These are phyloP conservation scores for Hanseniaspora guilliermondii DNA, from an alignment of 805 yeast species.

Conservation along the genomic window DNA sequence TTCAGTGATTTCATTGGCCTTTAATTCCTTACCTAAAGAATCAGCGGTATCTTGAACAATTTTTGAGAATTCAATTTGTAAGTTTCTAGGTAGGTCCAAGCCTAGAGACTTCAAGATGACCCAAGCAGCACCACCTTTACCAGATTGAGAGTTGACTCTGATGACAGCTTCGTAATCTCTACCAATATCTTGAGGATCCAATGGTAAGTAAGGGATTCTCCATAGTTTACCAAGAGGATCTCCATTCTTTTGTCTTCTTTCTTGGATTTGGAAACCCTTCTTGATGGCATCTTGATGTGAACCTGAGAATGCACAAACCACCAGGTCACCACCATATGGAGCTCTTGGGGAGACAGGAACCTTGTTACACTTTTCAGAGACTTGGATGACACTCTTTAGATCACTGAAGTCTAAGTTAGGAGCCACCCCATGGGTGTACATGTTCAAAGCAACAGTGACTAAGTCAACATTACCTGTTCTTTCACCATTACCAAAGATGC, in stretches of 20 bases:
- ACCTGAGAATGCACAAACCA: slow-evolving; percentile 68
- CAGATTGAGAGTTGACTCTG: slow-evolving; percentile 76
- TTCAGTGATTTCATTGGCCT: slow-evolving; percentile 48
- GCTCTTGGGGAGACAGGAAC: slow-evolving; percentile 64
- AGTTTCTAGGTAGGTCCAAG: slow-evolving; percentile 57
- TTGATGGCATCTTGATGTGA: slow-evolving; percentile 62
- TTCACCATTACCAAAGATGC: slow-evolving; percentile 75
- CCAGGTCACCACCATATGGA: slow-evolving; percentile 69
- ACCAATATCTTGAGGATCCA: slow-evolving; percentile 73
- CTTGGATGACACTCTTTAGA: slow-evolving; percentile 50
- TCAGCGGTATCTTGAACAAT: slow-evolving; percentile 57
- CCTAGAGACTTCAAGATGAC: slow-evolving; percentile 58
- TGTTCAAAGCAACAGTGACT: slow-evolving; percentile 59
- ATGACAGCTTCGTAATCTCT: slow-evolving; percentile 72
- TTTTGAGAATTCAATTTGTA: slow-evolving; percentile 57
- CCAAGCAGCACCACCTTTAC: slow-evolving; percentile 85
- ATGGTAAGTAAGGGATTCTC: slow-evolving; percentile 65
- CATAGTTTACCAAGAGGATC: slow-evolving; percentile 33
- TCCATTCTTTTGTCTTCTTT: slow-evolving; percentile 37
- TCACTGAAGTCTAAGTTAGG: slow-evolving; percentile 65
- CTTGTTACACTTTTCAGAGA: slow-evolving; percentile 66
- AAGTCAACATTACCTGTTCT: slow-evolving; percentile 75
- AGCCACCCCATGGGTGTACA: slow-evolving; percentile 66
- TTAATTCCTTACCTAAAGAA: slow-evolving; percentile 53
- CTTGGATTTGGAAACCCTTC: slow-evolving; percentile 49